Evolutionary conservation across 805 yeast genomes (phyloP).

Genomic region (Nadsonia fulvescens): DNA sequence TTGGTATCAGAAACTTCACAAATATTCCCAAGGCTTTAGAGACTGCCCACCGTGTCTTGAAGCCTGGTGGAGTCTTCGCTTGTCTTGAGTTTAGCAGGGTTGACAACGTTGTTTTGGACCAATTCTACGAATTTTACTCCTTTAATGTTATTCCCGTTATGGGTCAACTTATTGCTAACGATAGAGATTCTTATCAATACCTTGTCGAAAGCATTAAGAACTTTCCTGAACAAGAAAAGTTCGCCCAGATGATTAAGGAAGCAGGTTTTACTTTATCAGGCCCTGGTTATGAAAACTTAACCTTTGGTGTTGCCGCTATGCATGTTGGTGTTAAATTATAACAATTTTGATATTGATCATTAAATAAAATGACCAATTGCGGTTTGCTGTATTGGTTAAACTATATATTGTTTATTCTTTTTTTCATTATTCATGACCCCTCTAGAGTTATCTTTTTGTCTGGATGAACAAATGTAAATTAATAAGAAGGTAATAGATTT

Average conservation of each 20-base stretch:
- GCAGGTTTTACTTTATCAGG: constrained; percentile 91
- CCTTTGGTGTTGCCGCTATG: constrained; percentile 90
- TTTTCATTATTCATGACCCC: too few species aligned
- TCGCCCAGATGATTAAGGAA: constrained; percentile 77
- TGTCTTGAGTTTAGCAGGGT: constrained; percentile 92
- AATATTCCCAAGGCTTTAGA: constrained; percentile 82
- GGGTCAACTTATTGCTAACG: constrained; percentile 92
- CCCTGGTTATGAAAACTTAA: constrained; percentile 80
- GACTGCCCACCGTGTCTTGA: constrained; percentile 89
- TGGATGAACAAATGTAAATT: too few species aligned
- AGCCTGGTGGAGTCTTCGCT: constrained; percentile 96
- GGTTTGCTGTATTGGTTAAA: too few species aligned
- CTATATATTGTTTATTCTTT: too few species aligned
- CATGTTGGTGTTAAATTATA: constrained; percentile 85
- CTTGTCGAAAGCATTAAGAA: constrained; percentile 83
- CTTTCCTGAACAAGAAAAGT: constrained; percentile 84
- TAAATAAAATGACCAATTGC: too few species aligned
- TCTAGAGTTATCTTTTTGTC: too few species aligned
- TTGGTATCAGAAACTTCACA: constrained; percentile 94
- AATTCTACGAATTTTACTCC: constrained; percentile 73
- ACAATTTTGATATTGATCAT: too few species aligned
- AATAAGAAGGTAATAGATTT: constrained; percentile 1
- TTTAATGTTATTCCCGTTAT: constrained; percentile 75
- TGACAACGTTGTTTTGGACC: constrained; percentile 56
- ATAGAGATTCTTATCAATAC: constrained; percentile 90